Percentiles rank a stretch among this genome's conserved stretches.
Evolutionary conservation across 352 stramenopile genomes (phyloP).

Genomic region (Peronospora belbahrii): DNA sequence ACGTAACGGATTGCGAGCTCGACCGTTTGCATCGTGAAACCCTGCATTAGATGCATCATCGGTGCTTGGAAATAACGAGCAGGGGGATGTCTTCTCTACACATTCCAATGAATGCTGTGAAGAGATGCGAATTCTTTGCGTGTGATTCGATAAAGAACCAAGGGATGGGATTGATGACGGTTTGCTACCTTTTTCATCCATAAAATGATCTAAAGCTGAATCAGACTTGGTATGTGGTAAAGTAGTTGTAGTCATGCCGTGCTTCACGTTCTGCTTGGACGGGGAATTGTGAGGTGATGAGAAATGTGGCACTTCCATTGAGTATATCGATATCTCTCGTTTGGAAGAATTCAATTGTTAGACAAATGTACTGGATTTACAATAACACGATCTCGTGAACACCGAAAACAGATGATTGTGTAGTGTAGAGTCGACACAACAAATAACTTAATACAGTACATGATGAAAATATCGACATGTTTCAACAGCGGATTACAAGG

Average conservation of each 20-base stretch:
- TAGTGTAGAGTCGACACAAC: not conserved
- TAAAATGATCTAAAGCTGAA: not conserved
- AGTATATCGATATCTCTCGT: not conserved
- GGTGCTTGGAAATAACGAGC: conserved; percentile 17
- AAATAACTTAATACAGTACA: not conserved
- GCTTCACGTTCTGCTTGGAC: too few relatives aligned
- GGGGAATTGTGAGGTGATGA: too few relatives aligned
- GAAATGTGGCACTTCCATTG: too few relatives aligned
- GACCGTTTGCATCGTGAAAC: conserved; percentile 3
- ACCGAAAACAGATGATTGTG: too few relatives aligned
- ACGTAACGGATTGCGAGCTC: conserved; percentile 14
- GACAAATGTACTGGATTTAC: conserved; percentile 10
- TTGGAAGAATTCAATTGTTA: too few relatives aligned
- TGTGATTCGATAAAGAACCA: too few relatives aligned
- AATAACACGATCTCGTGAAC: conserved; percentile 5
- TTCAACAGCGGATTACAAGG: conserved; percentile 1
- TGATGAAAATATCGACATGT: not conserved
- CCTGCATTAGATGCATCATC: not conserved
- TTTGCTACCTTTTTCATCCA: not conserved
- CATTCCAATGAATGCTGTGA: conserved; percentile 1
- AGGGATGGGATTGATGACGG: too few relatives aligned
- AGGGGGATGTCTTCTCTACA: conserved; percentile 9
- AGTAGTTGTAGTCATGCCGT: not conserved
- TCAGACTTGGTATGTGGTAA: conserved; percentile 10
- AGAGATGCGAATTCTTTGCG: too few relatives aligned